Evolutionary conservation across 371 early-diverging fungal genomes (phyloP), one percentile per base, ranked within the genome.

Genomic region (Rhizopus microsporus): DNA sequence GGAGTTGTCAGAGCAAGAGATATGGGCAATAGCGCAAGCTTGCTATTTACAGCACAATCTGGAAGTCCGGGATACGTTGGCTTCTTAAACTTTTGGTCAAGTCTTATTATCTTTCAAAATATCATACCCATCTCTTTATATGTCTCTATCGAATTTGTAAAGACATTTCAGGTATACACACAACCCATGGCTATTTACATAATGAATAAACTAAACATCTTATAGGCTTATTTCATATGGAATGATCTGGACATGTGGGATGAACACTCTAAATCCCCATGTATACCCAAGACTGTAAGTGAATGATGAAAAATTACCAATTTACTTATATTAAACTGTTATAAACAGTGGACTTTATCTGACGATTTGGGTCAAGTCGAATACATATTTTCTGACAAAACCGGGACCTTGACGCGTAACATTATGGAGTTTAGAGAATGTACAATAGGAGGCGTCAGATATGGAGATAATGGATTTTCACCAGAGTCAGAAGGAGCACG

Each of bases 381-480:
- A 64, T 98, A 95, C 72, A 86, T 99, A 8, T 93, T 98, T 67
- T 91, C 93, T 23, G 98, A 99, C 78, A 99, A 98, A 67, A 99
- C 99, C 35, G 99, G 99, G 8, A 98, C 99, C 3, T 77, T 99
- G 34, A 99, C 99, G n/a, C 86, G 90, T 65, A 99, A 99, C 71
- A 80, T 92, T 30, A 85, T 80, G 84, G 83, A 94, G 66, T 95
- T 96, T 62, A 88, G 93, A 33, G 91, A 91, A 72, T 93, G 92
- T 67, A 78, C 91, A 1, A 92, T 95, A 65, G 84, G 78, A 43
- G 95, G 94, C 31, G 78, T 77, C 16, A 74, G 89, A 13, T 96
- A 96, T 63, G 96, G 95, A 5, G 77, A 80, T 64, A 87, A 85
- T 62, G 85, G 84, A 5, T 83, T 85, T 63, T 68, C 80, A 7